Evolutionary conservation across 1,139 yeast genomes (phyloP).

Genomic region (Suhomyces chickasaworum): DNA sequence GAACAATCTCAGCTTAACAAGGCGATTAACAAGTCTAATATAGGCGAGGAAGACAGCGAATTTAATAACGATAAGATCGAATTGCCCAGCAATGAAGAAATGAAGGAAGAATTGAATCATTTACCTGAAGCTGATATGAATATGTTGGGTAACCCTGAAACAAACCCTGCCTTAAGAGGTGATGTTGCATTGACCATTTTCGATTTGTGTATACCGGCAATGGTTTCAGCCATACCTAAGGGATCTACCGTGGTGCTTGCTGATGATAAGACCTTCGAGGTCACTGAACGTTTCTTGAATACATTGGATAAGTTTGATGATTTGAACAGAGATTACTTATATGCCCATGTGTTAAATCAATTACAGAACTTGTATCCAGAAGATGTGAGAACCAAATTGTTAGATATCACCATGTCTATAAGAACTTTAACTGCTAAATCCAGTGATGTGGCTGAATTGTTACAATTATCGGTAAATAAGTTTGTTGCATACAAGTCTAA

Average conservation of each 20-base stretch:
- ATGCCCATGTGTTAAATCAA: constrained; percentile 61
- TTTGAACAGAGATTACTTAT: constrained; percentile 68
- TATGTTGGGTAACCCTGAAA: constrained; percentile 80
- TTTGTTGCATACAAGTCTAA: constrained; percentile 62
- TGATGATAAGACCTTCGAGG: constrained; percentile 42
- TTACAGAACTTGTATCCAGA: constrained; percentile 43
- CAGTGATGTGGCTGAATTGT: constrained; percentile 53
- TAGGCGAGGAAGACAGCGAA: constrained; percentile 27
- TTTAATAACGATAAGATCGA: constrained; percentile 43
- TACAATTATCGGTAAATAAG: constrained; percentile 73
- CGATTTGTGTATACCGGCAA: constrained; percentile 66
- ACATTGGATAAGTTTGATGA: constrained; percentile 68
- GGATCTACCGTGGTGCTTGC: constrained; percentile 28
- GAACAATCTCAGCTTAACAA: constrained; percentile 36
- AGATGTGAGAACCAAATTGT: constrained; percentile 45
- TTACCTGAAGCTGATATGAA: constrained; percentile 88
- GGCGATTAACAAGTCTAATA: constrained; percentile 26
- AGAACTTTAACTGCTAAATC: constrained; percentile 49
- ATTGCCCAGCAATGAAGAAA: constrained; percentile 51
- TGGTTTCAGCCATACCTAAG: constrained; percentile 38
- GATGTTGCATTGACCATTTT: constrained; percentile 83
- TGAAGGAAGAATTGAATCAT: constrained; percentile 64
- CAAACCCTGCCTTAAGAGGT: constrained; percentile 89
- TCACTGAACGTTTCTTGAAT: constrained; percentile 49
- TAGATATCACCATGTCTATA: constrained; percentile 69